phyloP scores from a whole-genome alignment of 176 grass and related monocot species.

The Alloteropsis semialata region DNA sequence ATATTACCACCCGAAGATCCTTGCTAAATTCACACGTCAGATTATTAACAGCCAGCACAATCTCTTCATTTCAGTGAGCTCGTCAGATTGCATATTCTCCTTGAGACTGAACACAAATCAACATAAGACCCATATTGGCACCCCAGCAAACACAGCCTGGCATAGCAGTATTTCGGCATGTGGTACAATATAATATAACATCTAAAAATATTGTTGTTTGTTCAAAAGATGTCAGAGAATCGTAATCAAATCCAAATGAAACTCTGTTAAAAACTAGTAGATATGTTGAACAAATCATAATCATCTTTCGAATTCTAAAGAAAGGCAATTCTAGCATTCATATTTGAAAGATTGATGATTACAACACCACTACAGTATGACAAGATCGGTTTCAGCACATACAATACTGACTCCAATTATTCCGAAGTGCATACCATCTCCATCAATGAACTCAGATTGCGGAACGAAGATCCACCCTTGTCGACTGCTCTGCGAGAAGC shows the following conservation, averaged over 20 bases:
- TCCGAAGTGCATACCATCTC: background rate
- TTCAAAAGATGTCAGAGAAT: background rate
- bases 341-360: background rate
- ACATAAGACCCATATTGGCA: too few relatives aligned
- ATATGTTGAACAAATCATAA: background rate
- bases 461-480: conserved; percentile 39
- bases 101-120: too few relatives aligned
- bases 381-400: background rate
- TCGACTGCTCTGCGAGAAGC: conserved; percentile 11
- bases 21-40: too few relatives aligned
- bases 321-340: background rate
- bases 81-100: too few relatives aligned
- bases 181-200: background rate
- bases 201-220: background rate
- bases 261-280: background rate
- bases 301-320: background rate
- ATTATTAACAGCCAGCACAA: too few relatives aligned
- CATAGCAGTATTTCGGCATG: background rate
- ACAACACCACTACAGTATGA: background rate
- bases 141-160: too few relatives aligned
- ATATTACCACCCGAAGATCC: too few relatives aligned
- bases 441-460: conserved; percentile 44
- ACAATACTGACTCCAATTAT: background rate
- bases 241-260: background rate
- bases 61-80: too few relatives aligned